Evolutionary conservation across 2,329 filamentous ascomycete species (phyloP).

Genomic region (Eurotiales sp.): DNA sequence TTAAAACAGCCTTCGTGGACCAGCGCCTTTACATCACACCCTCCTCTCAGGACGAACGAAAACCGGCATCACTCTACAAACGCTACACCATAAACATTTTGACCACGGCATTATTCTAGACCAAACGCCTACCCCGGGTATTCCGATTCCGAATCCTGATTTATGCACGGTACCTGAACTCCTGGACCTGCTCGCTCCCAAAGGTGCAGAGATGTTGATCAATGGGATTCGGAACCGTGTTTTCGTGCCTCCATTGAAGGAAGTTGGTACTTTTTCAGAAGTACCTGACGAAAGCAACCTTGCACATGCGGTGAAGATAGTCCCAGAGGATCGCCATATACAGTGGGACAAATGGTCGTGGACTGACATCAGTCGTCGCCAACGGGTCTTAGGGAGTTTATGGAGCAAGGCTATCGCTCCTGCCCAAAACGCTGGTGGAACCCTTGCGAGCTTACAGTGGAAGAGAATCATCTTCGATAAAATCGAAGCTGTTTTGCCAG

Average conservation of each 20-base stretch:
- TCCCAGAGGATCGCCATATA: constrained; percentile 59
- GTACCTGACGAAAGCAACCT: constrained; percentile 24
- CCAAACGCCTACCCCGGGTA: constrained; percentile 60
- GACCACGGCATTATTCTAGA: constrained; percentile 74
- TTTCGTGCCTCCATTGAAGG: constrained; percentile 61
- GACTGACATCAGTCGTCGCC: constrained; percentile 53
- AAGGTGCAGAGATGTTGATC: constrained; percentile 70
- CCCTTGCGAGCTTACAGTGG: constrained; percentile 20
- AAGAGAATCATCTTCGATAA: constrained; percentile 37
- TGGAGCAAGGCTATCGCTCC: constrained; percentile 53
- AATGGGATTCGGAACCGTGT: constrained; percentile 58
- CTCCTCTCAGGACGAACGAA: constrained; percentile 58
- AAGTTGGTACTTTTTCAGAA: constrained; percentile 25
- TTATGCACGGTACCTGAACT: constrained; percentile 50
- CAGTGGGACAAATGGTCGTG: constrained; percentile 55
- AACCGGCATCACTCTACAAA: constrained; percentile 83
- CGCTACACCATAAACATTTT: constrained; percentile 70
- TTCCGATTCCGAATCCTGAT: constrained; percentile 48
- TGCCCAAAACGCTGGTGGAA: constrained; percentile 15
- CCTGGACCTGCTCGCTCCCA: constrained; percentile 53
- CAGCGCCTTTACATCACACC: constrained; percentile 83
- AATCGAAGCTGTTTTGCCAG: constrained; percentile 27
- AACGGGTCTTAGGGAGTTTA: constrained; percentile 60
- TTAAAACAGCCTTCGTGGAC: constrained; percentile 69
- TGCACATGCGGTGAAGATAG: constrained; percentile 69